These are phyloP conservation scores for Talaromyces albobiverticillius DNA, from an alignment of 2,329 filamentous ascomycete species.

Conservation along the genomic window DNA sequence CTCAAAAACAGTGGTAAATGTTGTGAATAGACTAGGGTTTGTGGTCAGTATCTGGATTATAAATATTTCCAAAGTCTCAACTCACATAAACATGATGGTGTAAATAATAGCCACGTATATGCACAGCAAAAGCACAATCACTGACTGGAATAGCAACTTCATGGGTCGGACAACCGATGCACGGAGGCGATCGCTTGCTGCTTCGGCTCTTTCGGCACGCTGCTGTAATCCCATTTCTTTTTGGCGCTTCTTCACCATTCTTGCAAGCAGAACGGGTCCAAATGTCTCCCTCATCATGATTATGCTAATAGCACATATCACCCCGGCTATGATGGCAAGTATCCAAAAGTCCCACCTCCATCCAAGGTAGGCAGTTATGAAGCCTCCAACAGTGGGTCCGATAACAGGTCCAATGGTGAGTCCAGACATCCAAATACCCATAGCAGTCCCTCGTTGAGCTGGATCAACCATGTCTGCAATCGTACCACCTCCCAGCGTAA, in stretches of 20 bases:
- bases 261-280: too few species aligned
- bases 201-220: constrained; percentile 3
- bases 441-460: constrained; percentile 58
- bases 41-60: too few species aligned
- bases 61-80: too few species aligned
- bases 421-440: constrained; percentile 54
- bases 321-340: constrained; percentile 43
- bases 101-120: constrained; percentile 21
- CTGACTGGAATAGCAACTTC: not conserved
- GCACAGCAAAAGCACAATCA: not conserved
- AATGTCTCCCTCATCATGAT: not conserved
- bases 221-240: constrained; percentile 20
- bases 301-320: constrained; percentile 24
- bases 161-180: too few species aligned
- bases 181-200: too few species aligned
- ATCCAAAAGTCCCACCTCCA: constrained; percentile 55
- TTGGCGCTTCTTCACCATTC: not conserved
- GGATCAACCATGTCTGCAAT: constrained; percentile 64
- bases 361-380: constrained; percentile 30
- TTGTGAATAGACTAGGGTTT: too few species aligned
- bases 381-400: constrained; percentile 26
- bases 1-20: too few species aligned
- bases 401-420: constrained; percentile 33
- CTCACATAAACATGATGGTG: not conserved
- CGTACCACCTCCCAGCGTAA: constrained; percentile 68